A percentile compares a stretch with the other conserved stretches of the same genome.
Evolutionary conservation across 108 stramenopile species (phyloP).

Genomic region (Cyclotella atomus): DNA sequence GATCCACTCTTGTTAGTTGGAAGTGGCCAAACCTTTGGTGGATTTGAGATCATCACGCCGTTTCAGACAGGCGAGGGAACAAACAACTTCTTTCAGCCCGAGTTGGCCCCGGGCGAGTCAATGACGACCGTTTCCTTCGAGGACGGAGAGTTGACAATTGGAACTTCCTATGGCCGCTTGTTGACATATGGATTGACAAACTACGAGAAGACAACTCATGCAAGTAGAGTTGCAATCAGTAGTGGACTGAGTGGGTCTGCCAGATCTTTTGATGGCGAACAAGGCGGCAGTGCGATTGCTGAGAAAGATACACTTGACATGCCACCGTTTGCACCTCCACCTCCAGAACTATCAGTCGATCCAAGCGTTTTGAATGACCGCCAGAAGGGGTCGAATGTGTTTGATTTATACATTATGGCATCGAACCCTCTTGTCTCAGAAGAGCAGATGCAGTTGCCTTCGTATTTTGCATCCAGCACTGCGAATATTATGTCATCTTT

Average conservation of each 20-base stretch:
- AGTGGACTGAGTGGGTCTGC: constrained; percentile 9
- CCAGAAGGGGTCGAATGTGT: constrained; percentile 49
- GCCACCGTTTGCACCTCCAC: constrained; percentile 53
- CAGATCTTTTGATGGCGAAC: neutral
- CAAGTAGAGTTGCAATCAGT: neutral
- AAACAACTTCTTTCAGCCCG: constrained; percentile 60
- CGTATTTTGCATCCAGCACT: constrained; percentile 33
- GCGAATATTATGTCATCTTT: constrained; percentile 37
- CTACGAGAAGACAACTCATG: constrained; percentile 43
- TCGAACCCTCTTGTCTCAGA: constrained; percentile 54
- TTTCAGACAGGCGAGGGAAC: constrained; percentile 52
- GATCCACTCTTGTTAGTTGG: constrained; percentile 55
- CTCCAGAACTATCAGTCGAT: constrained; percentile 69
- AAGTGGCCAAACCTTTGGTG: constrained; percentile 75
- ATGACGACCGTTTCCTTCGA: constrained; percentile 62
- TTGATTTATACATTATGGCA: constrained; percentile 60
- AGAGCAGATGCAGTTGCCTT: constrained; percentile 22
- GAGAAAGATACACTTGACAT: constrained; percentile 55
- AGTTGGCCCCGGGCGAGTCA: constrained; percentile 62
- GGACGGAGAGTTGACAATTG: constrained; percentile 56
- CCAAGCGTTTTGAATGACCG: constrained; percentile 44
- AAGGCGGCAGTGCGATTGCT: neutral
- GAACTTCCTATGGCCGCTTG: constrained; percentile 69
- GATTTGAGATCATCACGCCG: constrained; percentile 77
- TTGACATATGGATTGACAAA: constrained; percentile 59